phyloP scores from a whole-genome alignment of 1,139 yeast species.

The Nakaseomyces bracarensis region DNA sequence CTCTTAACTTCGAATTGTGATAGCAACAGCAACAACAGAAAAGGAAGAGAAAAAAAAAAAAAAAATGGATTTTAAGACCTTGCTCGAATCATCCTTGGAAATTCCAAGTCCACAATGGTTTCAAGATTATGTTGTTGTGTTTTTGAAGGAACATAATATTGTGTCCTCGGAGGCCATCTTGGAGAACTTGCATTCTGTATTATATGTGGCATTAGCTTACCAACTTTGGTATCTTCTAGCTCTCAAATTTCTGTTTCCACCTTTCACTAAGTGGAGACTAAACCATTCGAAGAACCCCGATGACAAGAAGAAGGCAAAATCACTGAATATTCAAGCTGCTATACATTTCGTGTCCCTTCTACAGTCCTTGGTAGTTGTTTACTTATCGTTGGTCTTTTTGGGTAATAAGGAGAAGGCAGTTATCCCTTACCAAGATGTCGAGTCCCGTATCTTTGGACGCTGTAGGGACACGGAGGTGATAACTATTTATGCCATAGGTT shows the following conservation, averaged over 20 bases:
- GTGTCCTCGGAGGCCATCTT: slow-evolving; percentile 23
- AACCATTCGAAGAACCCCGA: slow-evolving; percentile 6
- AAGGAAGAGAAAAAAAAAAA: slow-evolving; percentile 6
- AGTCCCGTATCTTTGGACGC: slow-evolving; percentile 53
- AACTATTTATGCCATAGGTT: slow-evolving; percentile 66
- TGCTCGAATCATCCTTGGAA: slow-evolving; percentile 17
- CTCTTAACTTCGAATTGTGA: background rate
- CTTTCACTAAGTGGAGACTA: slow-evolving; percentile 16
- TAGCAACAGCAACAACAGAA: background rate
- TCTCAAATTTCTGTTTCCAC: slow-evolving; percentile 24
- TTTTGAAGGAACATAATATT: slow-evolving; percentile 12
- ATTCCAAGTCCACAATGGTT: slow-evolving; percentile 9
- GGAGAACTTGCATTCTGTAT: slow-evolving; percentile 25
- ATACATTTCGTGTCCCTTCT: slow-evolving; percentile 30
- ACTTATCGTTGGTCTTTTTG: slow-evolving; percentile 22
- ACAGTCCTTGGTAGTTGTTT: slow-evolving; percentile 28
- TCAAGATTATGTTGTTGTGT: slow-evolving; percentile 15
- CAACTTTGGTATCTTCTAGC: slow-evolving; percentile 26
- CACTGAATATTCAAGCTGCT: slow-evolving; percentile 25
- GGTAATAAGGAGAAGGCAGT: slow-evolving; percentile 10
- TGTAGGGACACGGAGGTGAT: slow-evolving; percentile 72
- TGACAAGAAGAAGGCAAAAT: slow-evolving; percentile 10
- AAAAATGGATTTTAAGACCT: slow-evolving; percentile 14
- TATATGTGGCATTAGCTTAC: slow-evolving; percentile 27
- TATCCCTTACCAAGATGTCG: slow-evolving; percentile 24